Evolutionary conservation across 2,329 filamentous ascomycete species (phyloP).

Genomic region (Penicillium sp.): DNA sequence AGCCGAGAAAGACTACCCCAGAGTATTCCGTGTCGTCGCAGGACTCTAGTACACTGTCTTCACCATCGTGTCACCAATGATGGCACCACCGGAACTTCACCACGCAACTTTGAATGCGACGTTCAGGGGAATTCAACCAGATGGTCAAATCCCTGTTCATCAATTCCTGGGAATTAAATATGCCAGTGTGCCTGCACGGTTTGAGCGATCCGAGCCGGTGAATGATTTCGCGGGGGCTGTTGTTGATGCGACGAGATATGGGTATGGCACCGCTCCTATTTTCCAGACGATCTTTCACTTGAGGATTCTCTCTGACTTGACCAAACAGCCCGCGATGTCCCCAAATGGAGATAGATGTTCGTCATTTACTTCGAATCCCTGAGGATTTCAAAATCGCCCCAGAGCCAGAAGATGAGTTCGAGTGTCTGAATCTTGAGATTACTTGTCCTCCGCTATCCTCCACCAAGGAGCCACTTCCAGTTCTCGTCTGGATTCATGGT

Average conservation of each 20-base stretch:
- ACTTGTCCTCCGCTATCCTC: conserved; percentile 23
- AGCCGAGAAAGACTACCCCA: conserved; percentile 6
- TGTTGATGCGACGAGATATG: conserved; percentile 36
- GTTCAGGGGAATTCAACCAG: conserved; percentile 25
- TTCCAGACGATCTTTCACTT: not conserved
- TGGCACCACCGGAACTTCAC: conserved; percentile 22
- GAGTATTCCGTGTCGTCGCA: not conserved
- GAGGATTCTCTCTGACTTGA: conserved; percentile 6
- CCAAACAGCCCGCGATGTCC: conserved; percentile 43
- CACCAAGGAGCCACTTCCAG: conserved; percentile 28
- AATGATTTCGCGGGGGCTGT: conserved; percentile 25
- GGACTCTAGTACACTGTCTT: not conserved
- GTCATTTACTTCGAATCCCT: conserved; percentile 46
- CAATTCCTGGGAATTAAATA: conserved; percentile 35
- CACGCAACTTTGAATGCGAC: conserved; percentile 27
- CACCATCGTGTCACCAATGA: not conserved
- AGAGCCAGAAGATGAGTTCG: conserved; percentile 44
- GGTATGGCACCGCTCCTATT: conserved; percentile 17
- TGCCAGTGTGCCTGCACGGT: conserved; percentile 29
- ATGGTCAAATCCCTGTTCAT: conserved; percentile 18
- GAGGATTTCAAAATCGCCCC: conserved; percentile 28
- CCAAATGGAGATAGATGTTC: conserved; percentile 42
- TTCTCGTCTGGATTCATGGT: conserved; percentile 50
- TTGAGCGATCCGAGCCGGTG: conserved; percentile 29
- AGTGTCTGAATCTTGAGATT: conserved; percentile 46